phyloP scores from a whole-genome alignment of 164 flowering plant species.

The Aristolochia contorta region DNA sequence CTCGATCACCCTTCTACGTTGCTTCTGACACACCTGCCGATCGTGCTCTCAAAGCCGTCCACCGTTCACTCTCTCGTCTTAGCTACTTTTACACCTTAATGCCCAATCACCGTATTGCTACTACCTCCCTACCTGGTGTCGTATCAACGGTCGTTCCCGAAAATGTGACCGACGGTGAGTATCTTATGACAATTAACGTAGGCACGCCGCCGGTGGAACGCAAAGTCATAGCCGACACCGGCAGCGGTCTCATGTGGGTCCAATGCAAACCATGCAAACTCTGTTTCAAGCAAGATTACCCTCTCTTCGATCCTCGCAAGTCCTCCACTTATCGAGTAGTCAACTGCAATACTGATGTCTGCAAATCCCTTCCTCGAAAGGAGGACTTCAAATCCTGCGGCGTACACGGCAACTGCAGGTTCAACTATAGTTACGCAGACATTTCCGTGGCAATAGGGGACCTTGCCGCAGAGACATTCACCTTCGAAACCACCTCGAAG shows the following conservation, averaged over 20 bases:
- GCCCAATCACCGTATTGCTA: too few species aligned
- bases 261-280: slow-evolving; percentile 66
- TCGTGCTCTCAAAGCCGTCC: too few species aligned
- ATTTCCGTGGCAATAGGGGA: slow-evolving; percentile 23
- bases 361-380: slow-evolving; percentile 12
- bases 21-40: slow-evolving; percentile 17
- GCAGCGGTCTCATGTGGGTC: slow-evolving; percentile 85
- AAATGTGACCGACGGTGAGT: too few species aligned
- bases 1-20: background rate
- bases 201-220: slow-evolving; percentile 56
- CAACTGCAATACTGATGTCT: slow-evolving; percentile 22
- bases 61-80: too few species aligned
- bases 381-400: too few species aligned
- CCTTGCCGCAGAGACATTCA: slow-evolving; percentile 31
- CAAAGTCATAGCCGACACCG: slow-evolving; percentile 67
- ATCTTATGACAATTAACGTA: slow-evolving; percentile 23
- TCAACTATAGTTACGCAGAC: slow-evolving; percentile 1
- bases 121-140: too few species aligned
- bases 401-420: slow-evolving; percentile 25
- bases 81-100: too few species aligned
- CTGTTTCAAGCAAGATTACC: slow-evolving; percentile 49
- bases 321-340: slow-evolving; percentile 30
- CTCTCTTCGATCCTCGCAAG: slow-evolving; percentile 34
- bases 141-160: too few species aligned
- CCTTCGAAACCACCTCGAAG: slow-evolving; percentile 16